Conservation (phyloP, 306 rosid genomes). For the Vigna trinervia region DNA sequence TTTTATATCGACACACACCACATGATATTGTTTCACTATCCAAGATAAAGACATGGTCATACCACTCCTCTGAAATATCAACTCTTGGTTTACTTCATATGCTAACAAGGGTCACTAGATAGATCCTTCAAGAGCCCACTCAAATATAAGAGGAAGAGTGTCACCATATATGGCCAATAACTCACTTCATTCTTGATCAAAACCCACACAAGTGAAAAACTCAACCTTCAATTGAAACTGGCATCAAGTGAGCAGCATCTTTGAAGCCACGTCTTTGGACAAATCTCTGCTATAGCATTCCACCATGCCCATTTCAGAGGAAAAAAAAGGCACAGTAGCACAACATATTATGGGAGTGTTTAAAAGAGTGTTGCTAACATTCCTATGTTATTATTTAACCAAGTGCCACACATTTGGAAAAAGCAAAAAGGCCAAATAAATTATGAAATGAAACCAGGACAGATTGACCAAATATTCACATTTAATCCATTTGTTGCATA, state of each 20-base stretch:
- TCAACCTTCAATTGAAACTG: constrained; percentile 7
- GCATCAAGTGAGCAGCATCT: not conserved
- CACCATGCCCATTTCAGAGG: constrained; percentile 6
- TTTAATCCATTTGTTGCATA: constrained; percentile 11
- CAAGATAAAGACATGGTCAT: constrained; percentile 10
- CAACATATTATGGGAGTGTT: no score
- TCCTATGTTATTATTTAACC: not conserved
- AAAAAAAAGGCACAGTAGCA: not conserved
- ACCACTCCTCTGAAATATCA: constrained; percentile 9
- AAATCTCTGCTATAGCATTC: not conserved
- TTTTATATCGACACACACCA: not conserved
- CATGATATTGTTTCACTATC: not conserved
- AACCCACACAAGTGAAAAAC: constrained; percentile 10
- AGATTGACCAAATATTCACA: not conserved
- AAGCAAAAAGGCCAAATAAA: constrained; percentile 11
- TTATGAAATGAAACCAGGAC: not conserved
- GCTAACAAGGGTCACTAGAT: constrained; percentile 2
- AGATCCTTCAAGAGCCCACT: constrained; percentile 26
- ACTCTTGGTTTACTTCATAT: constrained; percentile 13
- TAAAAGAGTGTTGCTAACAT: not conserved
- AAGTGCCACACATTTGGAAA: constrained; percentile 1
- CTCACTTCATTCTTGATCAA: constrained; percentile 25
- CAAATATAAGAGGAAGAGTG: constrained; percentile 3
- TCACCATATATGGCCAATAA: not conserved
- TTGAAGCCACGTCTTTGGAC: constrained; percentile 9